These are phyloP conservation scores for Populus trichocarpa DNA, from an alignment of 441 rosid genomes.

Conservation along the genomic window DNA sequence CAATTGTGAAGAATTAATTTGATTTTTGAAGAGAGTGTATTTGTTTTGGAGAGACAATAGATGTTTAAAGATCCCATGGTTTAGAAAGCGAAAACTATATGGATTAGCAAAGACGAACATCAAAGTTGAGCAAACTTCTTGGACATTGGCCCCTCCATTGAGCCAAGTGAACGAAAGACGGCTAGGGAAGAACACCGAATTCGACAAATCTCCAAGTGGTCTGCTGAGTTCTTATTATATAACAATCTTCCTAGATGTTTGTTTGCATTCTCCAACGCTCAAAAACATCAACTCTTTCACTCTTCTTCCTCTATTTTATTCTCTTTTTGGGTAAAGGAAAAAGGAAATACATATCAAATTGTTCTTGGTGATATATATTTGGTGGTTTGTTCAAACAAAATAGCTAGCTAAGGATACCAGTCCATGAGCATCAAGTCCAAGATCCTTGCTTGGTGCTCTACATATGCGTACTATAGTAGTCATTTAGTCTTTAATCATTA, in stretches of 20 bases:
- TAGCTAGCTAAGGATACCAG: background rate
- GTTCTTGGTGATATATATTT: conserved; percentile 9
- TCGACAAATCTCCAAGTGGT: conserved; percentile 34
- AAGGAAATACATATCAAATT: background rate
- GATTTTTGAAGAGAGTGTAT: background rate
- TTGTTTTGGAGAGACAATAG: background rate
- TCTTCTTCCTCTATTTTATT: background rate
- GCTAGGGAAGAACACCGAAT: conserved; percentile 30
- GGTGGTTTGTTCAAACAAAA: conserved; percentile 13
- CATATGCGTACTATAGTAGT: background rate
- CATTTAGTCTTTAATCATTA: conserved; percentile 7
- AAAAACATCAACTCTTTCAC: background rate
- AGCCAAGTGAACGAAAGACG: conserved; percentile 43
- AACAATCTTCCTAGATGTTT: background rate
- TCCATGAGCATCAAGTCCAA: conserved; percentile 39
- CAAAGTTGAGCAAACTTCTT: conserved; percentile 17
- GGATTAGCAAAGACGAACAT: conserved; percentile 31
- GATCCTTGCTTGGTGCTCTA: conserved; percentile 15
- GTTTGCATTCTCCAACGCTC: conserved; percentile 1
- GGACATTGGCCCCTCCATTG: conserved; percentile 28
- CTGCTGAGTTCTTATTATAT: background rate
- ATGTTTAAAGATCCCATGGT: conserved; percentile 23
- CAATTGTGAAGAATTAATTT: too few species aligned
- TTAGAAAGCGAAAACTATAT: conserved; percentile 1
- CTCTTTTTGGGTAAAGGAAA: background rate